These are phyloP conservation scores for Leptodermis oblonga DNA, from an alignment of 257 asterid species.

Conservation along the genomic window DNA sequence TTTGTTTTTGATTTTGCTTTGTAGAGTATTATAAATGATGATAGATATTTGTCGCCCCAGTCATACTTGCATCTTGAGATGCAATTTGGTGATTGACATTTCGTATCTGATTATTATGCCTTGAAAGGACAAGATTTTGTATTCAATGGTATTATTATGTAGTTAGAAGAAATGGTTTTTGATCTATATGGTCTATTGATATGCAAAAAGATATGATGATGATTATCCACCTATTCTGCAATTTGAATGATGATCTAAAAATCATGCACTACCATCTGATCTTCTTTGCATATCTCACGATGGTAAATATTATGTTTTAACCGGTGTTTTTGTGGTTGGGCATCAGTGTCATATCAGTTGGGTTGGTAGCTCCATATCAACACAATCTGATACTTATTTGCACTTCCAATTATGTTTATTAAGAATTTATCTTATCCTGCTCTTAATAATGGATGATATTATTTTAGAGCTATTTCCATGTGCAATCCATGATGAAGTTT, in stretches of 20 bases:
- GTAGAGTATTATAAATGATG: background rate
- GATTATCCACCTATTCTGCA: conserved; percentile 46
- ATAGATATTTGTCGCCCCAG: conserved; percentile 1
- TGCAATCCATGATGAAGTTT: conserved; percentile 52
- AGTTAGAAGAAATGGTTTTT: too few relatives aligned
- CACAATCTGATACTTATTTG: too few relatives aligned
- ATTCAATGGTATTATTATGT: too few relatives aligned
- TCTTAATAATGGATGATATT: too few relatives aligned
- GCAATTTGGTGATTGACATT: conserved; percentile 1
- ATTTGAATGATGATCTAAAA: conserved; percentile 49
- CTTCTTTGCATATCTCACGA: conserved; percentile 24
- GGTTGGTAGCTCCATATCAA: too few relatives aligned
- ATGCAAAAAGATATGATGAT: conserved; percentile 46
- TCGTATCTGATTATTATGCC: background rate
- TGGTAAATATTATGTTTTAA: background rate
- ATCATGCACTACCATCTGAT: conserved; percentile 94
- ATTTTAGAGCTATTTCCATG: background rate
- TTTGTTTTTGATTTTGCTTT: background rate
- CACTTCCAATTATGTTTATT: background rate
- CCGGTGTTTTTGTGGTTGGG: background rate
- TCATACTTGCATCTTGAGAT: background rate
- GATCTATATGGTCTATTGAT: background rate
- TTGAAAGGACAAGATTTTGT: background rate
- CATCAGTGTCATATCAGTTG: background rate
- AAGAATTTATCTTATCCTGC: too few relatives aligned